A percentile compares a stretch with the other conserved stretches of the same genome.
Conservation (phyloP, 2,329 filamentous ascomycete genomes). For the Metarhizium album region DNA sequence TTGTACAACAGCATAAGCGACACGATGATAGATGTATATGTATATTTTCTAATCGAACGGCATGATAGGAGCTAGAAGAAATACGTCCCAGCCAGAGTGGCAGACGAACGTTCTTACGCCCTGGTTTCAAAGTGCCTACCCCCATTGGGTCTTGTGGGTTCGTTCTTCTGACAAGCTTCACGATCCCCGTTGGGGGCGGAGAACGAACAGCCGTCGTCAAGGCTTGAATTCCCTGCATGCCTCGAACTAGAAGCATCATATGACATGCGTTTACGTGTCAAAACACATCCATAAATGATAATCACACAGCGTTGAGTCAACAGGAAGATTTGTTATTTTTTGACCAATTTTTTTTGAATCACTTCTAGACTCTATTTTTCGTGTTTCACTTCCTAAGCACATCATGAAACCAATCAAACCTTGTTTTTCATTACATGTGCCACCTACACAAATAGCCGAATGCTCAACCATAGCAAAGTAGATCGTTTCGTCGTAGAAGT, state of each 20-base stretch:
- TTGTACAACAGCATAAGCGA: background rate
- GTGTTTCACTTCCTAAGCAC: constrained; percentile 30
- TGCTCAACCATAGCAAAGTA: constrained; percentile 33
- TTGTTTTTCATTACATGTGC: constrained; percentile 31
- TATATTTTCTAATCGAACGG: background rate
- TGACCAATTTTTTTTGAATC: constrained; percentile 16
- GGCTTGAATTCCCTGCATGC: too few species aligned
- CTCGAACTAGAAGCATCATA: too few species aligned
- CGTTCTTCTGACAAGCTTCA: too few species aligned
- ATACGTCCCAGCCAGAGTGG: background rate
- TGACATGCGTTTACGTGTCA: too few species aligned
- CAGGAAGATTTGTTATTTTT: background rate
- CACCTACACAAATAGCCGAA: constrained; percentile 27
- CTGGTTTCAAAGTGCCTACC: background rate
- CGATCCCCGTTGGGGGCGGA: too few species aligned
- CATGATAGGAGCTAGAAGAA: background rate
- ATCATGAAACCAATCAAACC: constrained; percentile 16
- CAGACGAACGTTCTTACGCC: background rate
- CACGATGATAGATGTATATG: too few species aligned
- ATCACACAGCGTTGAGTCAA: background rate
- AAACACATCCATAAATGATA: background rate
- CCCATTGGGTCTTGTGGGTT: background rate
- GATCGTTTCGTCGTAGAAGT: constrained; percentile 36
- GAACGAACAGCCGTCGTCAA: too few species aligned
- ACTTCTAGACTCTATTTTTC: constrained; percentile 37